Evolutionary conservation across 371 early-diverging fungal species (phyloP).

Genomic region (Lichtheimia corymbifera): DNA sequence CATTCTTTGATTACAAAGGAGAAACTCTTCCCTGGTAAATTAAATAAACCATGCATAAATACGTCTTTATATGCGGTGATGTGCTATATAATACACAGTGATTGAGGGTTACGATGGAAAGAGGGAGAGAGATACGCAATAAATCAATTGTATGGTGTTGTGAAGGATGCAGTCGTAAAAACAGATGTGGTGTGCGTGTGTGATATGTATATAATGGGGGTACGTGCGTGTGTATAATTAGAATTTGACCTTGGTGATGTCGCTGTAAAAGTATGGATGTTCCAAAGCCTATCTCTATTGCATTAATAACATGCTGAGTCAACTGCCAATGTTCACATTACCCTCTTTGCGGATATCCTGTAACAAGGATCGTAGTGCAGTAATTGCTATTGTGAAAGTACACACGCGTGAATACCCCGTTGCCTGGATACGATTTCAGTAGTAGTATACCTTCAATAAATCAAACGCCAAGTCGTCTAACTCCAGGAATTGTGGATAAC

Average conservation of each 20-base stretch:
- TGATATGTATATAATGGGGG: neutral
- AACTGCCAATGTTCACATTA: neutral
- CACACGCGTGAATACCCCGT: neutral
- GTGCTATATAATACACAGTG: too few relatives aligned
- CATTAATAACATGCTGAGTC: neutral
- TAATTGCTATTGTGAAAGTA: slow-evolving; percentile 3
- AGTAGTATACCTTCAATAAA: slow-evolving; percentile 6
- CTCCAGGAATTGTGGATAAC: slow-evolving; percentile 3
- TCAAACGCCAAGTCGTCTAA: slow-evolving; percentile 13
- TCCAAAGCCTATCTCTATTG: slow-evolving; percentile 10
- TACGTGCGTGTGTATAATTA: slow-evolving; percentile 1
- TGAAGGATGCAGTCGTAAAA: too few relatives aligned
- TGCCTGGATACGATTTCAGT: neutral
- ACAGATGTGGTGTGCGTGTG: too few relatives aligned
- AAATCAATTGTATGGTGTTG: too few relatives aligned
- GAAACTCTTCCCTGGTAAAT: slow-evolving; percentile 21
- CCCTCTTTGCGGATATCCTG: slow-evolving; percentile 22
- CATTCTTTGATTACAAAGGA: slow-evolving; percentile 21
- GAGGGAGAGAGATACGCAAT: too few relatives aligned
- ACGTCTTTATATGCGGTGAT: too few relatives aligned
- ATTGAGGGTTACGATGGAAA: too few relatives aligned
- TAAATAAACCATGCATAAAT: neutral
- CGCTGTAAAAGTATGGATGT: slow-evolving; percentile 22
- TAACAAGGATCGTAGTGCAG: slow-evolving; percentile 15
- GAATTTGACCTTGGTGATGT: slow-evolving; percentile 14